Conservation (phyloP, 192 early-diverging fungal species). For the Funneliformis mosseae region DNA sequence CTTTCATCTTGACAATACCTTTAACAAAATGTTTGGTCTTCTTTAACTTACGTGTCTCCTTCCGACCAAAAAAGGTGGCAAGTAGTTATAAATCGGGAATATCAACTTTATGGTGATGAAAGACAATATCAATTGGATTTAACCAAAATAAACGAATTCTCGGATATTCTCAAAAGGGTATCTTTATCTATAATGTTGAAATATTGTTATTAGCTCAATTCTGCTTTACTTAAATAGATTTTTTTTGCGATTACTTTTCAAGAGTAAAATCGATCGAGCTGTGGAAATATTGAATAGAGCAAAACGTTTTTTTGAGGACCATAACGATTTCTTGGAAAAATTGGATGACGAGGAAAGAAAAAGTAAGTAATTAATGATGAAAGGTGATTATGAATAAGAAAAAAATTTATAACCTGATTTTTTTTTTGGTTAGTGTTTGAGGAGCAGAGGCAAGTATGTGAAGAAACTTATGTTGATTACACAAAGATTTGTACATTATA, state of each 20-base stretch:
- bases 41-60: too few relatives aligned
- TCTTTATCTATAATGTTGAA: too few relatives aligned
- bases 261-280: constrained; percentile 1
- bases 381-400: background rate
- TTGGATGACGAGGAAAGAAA: background rate
- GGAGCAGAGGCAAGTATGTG: background rate
- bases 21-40: background rate
- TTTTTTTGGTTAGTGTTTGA: background rate
- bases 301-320: background rate
- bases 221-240: background rate
- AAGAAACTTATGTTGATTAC: background rate
- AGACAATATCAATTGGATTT: background rate
- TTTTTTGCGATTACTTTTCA: background rate
- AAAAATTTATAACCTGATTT: background rate
- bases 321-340: background rate
- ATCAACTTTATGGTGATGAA: background rate
- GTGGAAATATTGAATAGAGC: background rate
- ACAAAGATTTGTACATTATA: background rate
- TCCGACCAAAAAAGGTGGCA: background rate
- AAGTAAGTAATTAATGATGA: background rate
- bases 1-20: background rate
- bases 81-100: background rate
- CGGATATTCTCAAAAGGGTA: background rate
- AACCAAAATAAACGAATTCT: background rate
- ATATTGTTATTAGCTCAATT: background rate